Conservation (phyloP, 441 rosid genomes). For the Gossypium lobatum region DNA sequence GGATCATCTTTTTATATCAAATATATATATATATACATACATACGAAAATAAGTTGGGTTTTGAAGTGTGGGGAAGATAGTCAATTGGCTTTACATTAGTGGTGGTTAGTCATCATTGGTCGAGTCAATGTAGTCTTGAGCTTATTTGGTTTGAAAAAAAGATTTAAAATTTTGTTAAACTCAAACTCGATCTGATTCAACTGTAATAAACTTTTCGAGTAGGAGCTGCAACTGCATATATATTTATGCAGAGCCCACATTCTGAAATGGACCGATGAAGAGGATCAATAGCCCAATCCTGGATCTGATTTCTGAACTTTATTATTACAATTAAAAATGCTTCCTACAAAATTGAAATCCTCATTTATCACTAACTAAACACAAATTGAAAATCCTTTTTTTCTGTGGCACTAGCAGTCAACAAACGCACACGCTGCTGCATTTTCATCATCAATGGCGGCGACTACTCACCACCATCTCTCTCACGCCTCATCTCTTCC, state of each 20-base stretch:
- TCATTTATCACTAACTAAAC: background rate
- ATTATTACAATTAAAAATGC: background rate
- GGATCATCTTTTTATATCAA: no score
- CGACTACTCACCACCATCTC: slow-evolving; percentile 30
- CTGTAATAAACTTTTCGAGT: background rate
- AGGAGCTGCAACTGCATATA: background rate
- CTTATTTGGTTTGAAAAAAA: no score
- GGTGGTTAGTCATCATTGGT: no score
- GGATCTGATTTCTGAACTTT: background rate
- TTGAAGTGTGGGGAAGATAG: no score
- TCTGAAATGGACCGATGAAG: background rate
- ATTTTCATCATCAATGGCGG: slow-evolving; percentile 25
- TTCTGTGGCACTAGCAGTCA: background rate
- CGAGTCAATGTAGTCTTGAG: no score
- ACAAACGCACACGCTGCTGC: background rate
- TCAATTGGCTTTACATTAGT: no score
- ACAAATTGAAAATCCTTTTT: background rate
- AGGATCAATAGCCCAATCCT: background rate
- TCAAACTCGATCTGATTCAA: accelerated
- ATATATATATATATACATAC: no score
- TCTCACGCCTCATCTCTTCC: slow-evolving; percentile 32
- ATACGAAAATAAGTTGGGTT: no score
- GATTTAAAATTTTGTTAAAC: no score
- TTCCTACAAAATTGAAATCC: background rate
- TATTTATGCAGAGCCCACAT: background rate